Base-by-base conservation (phyloP, 441 rosid genomes). In the Croton setiger region DNA sequence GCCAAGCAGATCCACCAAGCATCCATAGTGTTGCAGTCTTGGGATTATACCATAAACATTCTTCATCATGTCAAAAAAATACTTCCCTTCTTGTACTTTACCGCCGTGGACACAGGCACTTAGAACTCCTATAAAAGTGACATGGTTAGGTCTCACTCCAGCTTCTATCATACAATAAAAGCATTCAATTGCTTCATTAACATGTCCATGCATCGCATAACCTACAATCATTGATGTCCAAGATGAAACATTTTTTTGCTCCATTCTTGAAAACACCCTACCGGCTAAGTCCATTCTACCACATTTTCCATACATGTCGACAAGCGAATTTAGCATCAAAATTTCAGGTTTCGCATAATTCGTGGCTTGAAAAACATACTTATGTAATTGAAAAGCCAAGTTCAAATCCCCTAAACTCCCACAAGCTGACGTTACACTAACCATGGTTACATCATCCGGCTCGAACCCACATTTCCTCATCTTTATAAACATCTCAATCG, bases 91-190 rank as follows among this genome's bases (percentile, higher is more conserved):
- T 67, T 77, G 81, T 53, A 93, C 93, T 69, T 71, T 81, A 33
- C 97, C 98, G 0, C 93, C 97, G 31, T 90, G 98, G 41, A 88
- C 96, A n/a, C 97, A 90, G 37, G 96, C 96, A 45, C 84, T 82
- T 21, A 93, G 80, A 3, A 93, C 84, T 18, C 96, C 97, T 3
- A 87, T 72, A 41, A 93, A 91, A 1, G 97, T 89, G 35, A 91
- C 86, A 55, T 82, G 76, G 71, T 91, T 93, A 48, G 96, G 98
- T 72, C 78, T 79, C 27, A 86, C 81, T 1, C 77, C 76, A 0
- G 79, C 66, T 41, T 80, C 85, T 73, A 78, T 84, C 97, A 89
- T 89, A 70, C 57, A 35, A 44, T 53, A 63, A 44, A 93, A 93
- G 48, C 79, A 79, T n/a, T 75, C 81, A 13, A 91, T 83, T 0